Evolutionary conservation across 352 stramenopile genomes (phyloP), one percentile per base, ranked within the genome.

Genomic region (Phytophthora syringae): DNA sequence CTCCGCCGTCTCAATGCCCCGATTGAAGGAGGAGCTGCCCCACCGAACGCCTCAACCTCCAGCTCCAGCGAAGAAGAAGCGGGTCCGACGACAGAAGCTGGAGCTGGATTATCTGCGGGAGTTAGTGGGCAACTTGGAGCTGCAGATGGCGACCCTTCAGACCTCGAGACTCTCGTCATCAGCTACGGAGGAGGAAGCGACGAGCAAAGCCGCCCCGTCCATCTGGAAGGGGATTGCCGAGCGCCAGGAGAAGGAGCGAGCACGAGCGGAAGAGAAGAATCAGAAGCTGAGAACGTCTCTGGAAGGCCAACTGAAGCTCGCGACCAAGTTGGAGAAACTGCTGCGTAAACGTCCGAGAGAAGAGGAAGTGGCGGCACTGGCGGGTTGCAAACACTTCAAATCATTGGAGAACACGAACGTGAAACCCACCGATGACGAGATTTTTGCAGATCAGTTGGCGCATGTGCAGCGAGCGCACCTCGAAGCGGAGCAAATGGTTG

Each of bases 31-130:
- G n/a, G 21, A 54, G 22, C 13, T 30, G 5, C n/a, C n/a, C n/a
- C n/a, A n/a, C n/a, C n/a, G n/a, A n/a, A n/a, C n/a, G n/a, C n/a
- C n/a, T n/a, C n/a, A n/a, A n/a, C n/a, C n/a, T n/a, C 22, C 50
- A 7, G 36, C n/a, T 3, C 53, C 58, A 28, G 60, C 52, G 39
- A 77, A 77, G 69, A 78, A 78, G 61, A 78, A 78, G 53, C 70
- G 70, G 11, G 30, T 73, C 1, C 61, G 70, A n/a, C 61, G 73
- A 6, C 66, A 81, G 56, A 75, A 74, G 34, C 22, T 76, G 51
- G 74, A 82, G 50, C 64, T 82, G 6, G 55, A 70, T 13, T 79
- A 80, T 24, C 67, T 82, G 28, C 62, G 74, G 15, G 44, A 64
- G 21, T 45, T 72, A 7, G 68, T 80, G 28, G 62, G 49, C 21